Evolutionary conservation across 2,329 filamentous ascomycete genomes (phyloP), one percentile per base, ranked within the genome.

Genomic region (Aspergillus hortae): DNA sequence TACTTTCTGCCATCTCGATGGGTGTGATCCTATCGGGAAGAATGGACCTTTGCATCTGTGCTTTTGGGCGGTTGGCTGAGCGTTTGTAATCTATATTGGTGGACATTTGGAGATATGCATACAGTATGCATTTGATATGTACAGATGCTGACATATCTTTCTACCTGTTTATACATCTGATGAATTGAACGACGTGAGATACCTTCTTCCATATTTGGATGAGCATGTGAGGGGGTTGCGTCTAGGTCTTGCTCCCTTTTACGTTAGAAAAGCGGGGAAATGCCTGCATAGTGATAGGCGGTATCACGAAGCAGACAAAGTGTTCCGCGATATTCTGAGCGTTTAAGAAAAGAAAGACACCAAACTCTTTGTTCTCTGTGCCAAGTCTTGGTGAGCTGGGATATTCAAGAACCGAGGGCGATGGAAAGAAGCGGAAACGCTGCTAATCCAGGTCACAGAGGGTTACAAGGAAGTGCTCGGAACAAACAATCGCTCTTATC

Each of bases 251-350:
- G 7, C 27, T 30, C 27, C 27, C 27, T 30, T 30, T 30, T 30
- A 11, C 9, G 9, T 30, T 4, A 1, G 4, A 10, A 52, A 43
- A 1, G 25, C 60, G 38, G 59, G 33, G 19, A 21, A 5, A 5
- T 62, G 46, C n/a, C 38, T 60, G 5, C 2, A 2, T 4, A 30
- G 12, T 15, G 58, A 61, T 49, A 56, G 54, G n/a, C 56, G 61
- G 49, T 54, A 46, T 44, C 32, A 51, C 4, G 57, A 64, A 49
- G 52, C 56, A 9, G 46, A 57, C 3, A 1, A 25, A 7, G 2
- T 59, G 19, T 44, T 44, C 9, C 2, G 2, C 2, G 23, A 51
- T 2, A 19, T 42, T 1, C 15, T 48, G 6, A 14, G 44, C 6
- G 36, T 48, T 11, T 6, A 30, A 30, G 7, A 30, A 5, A 15